Percentiles rank a stretch among this genome's conserved stretches.
Evolutionary conservation across 2,329 filamentous ascomycete genomes (phyloP).

Genomic region (Cercospora nicotianae): DNA sequence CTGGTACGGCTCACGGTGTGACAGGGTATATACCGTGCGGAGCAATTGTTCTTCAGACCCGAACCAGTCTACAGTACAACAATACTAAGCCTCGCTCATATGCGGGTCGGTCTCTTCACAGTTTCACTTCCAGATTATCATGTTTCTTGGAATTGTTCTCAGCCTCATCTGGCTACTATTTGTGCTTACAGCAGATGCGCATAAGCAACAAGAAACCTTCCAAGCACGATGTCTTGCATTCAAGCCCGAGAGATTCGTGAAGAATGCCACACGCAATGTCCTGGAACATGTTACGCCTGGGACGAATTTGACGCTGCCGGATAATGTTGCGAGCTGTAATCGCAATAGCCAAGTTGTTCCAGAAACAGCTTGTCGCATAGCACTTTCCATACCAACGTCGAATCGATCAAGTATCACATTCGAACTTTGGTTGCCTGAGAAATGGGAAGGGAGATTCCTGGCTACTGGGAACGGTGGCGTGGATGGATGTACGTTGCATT

Average conservation of each 20-base stretch:
- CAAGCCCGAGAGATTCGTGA: background rate
- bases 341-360: background rate
- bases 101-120: background rate
- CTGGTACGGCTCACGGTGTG: background rate
- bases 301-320: background rate
- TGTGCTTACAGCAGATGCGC: background rate
- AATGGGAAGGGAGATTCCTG: background rate
- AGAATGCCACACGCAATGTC: background rate
- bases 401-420: background rate
- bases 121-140: background rate
- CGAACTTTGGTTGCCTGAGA: background rate
- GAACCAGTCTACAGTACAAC: background rate
- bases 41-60: background rate
- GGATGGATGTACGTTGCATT: background rate
- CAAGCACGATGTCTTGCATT: slow-evolving; percentile 35
- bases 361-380: background rate
- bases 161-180: background rate
- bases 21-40: background rate
- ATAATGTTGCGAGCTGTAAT: background rate
- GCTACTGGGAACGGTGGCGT: slow-evolving; percentile 1
- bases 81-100: background rate
- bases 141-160: background rate
- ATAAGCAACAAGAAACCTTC: background rate
- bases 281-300: background rate
- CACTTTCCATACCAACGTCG: background rate